Conservation (phyloP, 805 yeast species). For the Vanderwaltozyma polyspora region DNA sequence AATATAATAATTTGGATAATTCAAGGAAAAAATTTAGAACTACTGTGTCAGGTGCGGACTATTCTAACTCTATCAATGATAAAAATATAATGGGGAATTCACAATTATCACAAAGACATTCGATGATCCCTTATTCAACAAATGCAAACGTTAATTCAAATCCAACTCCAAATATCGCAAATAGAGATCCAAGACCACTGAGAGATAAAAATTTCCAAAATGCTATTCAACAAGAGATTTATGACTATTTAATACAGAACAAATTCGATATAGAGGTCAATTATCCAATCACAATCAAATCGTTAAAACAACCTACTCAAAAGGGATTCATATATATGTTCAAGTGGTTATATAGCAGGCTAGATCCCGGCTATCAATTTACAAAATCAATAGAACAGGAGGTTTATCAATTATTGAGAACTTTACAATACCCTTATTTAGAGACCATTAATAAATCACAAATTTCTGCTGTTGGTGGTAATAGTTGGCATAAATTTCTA, state of each 20-base stretch:
- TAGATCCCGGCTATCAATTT: constrained; percentile 72
- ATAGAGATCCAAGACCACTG: constrained; percentile 63
- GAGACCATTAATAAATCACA: constrained; percentile 76
- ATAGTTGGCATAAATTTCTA: constrained; percentile 72
- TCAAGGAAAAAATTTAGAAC: constrained; percentile 13
- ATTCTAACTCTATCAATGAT: constrained; percentile 1
- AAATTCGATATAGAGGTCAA: constrained; percentile 68
- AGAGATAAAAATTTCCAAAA: constrained; percentile 61
- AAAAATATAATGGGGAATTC: neutral
- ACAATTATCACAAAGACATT: constrained; percentile 1
- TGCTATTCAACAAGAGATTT: constrained; percentile 54
- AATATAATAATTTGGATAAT: too few relatives aligned
- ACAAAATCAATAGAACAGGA: constrained; percentile 63
- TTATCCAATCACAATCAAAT: constrained; percentile 53
- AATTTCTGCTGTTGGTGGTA: constrained; percentile 84
- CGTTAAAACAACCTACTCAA: constrained; percentile 71
- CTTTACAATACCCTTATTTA: constrained; percentile 65
- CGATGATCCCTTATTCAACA: constrained; percentile 2
- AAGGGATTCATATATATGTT: constrained; percentile 71
- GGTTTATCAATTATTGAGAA: constrained; percentile 54
- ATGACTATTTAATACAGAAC: constrained; percentile 48
- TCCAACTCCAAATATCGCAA: constrained; percentile 1
- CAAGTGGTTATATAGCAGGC: constrained; percentile 62
- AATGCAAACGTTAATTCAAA: neutral
- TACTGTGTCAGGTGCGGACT: constrained; percentile 10